Evolutionary conservation across 1,284 basidiomycete species (phyloP).

Genomic region (Pseudozyma hubeiensis): DNA sequence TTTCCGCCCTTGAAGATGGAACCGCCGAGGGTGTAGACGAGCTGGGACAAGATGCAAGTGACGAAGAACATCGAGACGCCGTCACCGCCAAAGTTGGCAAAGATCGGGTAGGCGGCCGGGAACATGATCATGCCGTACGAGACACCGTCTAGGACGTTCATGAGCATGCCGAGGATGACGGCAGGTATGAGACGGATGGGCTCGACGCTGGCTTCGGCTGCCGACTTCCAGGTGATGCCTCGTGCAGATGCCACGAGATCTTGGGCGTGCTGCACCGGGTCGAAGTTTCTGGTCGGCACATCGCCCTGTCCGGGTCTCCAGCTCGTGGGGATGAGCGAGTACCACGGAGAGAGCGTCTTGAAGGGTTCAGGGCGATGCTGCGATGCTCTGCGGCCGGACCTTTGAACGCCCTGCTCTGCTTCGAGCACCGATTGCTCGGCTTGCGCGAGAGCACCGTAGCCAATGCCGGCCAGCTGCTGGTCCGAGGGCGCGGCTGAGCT

Average conservation of each 20-base stretch:
- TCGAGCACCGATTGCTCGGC: constrained; percentile 47
- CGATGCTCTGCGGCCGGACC: constrained; percentile 26
- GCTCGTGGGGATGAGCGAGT: constrained; percentile 29
- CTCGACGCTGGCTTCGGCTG: constrained; percentile 47
- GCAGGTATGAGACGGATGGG: constrained; percentile 74
- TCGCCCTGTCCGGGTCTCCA: constrained; percentile 45
- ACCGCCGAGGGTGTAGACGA: constrained; percentile 84
- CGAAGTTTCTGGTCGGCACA: constrained; percentile 7
- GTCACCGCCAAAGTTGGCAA: constrained; percentile 83
- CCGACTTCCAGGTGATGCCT: constrained; percentile 53
- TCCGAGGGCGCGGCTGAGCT: constrained; percentile 19
- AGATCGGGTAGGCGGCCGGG: constrained; percentile 79
- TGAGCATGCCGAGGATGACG: constrained; percentile 83
- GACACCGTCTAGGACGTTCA: constrained; percentile 94
- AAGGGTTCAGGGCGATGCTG: constrained; percentile 28
- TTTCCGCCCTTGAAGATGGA: constrained; percentile 83
- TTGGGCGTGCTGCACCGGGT: constrained; percentile 18
- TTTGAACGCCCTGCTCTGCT: constrained; percentile 16
- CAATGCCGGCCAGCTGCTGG: constrained; percentile 45
- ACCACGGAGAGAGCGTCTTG: constrained; percentile 37
- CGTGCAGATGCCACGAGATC: constrained; percentile 21
- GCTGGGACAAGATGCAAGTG: constrained; percentile 79
- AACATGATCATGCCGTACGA: constrained; percentile 85
- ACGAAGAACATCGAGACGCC: constrained; percentile 82
- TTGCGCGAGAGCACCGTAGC: constrained; percentile 59